Base-by-base conservation (phyloP, 805 yeast genomes). In the Tetrapisispora namnaoensis region DNA sequence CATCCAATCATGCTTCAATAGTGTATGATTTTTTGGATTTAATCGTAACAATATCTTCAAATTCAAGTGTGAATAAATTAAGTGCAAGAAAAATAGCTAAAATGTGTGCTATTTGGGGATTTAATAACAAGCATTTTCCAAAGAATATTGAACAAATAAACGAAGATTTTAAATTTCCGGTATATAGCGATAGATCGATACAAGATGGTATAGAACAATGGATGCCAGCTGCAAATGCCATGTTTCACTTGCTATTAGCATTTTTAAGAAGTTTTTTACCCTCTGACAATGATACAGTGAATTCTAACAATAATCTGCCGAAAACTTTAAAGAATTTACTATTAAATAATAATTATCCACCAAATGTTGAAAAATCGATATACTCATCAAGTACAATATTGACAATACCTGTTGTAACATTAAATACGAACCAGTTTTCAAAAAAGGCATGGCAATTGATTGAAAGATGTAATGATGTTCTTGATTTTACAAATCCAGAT, bases 91-190 rank as follows among this genome's bases (percentile, higher is more conserved):
- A 86, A 60, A 75, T 89, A 17, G 74, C 93, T 13, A 82, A 85
- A 55, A 76, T 89, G 79, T 83, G 91, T 37, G 90, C 91, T 8
- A 68, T 86, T 22, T 89, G 96, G 96, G 97, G 95, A 0, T 89
- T 89, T 58, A 76, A 79, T 45, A 58, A 55, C 17, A 47, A 53
- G 3, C 37, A 45, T 1, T 48, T 53, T 11, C 30, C 48, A 20
- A 40, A 44, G 22, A 46, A 51, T 58, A 46, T 59, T 49, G 70
- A 69, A 49, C 28, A 42, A 42, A 73, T 41, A 13, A 53, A 54
- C 42, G 56, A 52, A 37, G 60, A 57, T 49, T 58, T 60, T 32
- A 57, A 59, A n/a, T 21, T 36, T 72, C 13, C 39, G 60, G 36
- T 51, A 51, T 37, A 42, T 41, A 45, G 41, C 14, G 46, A 47